Percentiles rank a stretch among this genome's conserved stretches.
Conservation (phyloP, 116 monocot species). For the Phalaenopsis hybrid region DNA sequence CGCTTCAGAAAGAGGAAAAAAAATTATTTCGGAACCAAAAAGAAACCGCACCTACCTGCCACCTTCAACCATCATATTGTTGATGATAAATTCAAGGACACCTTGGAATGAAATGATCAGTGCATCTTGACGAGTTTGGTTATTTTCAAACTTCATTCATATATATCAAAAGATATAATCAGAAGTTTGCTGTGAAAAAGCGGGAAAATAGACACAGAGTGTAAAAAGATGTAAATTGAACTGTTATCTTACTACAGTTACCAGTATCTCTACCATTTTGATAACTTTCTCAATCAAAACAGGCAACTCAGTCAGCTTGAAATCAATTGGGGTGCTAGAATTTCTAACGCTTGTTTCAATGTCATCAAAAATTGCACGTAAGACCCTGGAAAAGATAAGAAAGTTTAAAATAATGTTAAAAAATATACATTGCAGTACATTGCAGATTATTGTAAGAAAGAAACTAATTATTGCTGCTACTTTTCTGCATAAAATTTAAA, state of each 20-base stretch:
- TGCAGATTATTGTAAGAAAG: constrained; percentile 5
- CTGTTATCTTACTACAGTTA: constrained; percentile 14
- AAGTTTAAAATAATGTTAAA: constrained; percentile 14
- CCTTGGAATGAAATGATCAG: constrained; percentile 65
- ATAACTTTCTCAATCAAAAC: constrained; percentile 39
- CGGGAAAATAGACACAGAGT: neutral
- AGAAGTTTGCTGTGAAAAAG: neutral
- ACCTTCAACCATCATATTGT: constrained; percentile 54
- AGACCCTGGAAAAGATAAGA: constrained; percentile 35
- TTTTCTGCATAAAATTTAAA: neutral
- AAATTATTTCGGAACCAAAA: neutral
- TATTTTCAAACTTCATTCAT: constrained; percentile 41
- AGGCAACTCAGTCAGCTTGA: constrained; percentile 51
- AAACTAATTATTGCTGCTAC: neutral
- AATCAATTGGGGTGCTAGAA: constrained; percentile 35
- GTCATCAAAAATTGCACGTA: constrained; percentile 39
- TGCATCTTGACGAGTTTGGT: constrained; percentile 27
- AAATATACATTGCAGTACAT: neutral
- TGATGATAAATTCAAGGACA: constrained; percentile 57
- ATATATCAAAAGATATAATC: constrained; percentile 6
- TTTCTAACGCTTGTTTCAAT: constrained; percentile 40
- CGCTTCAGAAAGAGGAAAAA: neutral
- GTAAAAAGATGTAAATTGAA: constrained; percentile 8
- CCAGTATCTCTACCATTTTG: constrained; percentile 45
- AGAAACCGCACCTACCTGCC: constrained; percentile 19